Base-by-base conservation (phyloP, 805 yeast species). In the Suhomyces faveliae region DNA sequence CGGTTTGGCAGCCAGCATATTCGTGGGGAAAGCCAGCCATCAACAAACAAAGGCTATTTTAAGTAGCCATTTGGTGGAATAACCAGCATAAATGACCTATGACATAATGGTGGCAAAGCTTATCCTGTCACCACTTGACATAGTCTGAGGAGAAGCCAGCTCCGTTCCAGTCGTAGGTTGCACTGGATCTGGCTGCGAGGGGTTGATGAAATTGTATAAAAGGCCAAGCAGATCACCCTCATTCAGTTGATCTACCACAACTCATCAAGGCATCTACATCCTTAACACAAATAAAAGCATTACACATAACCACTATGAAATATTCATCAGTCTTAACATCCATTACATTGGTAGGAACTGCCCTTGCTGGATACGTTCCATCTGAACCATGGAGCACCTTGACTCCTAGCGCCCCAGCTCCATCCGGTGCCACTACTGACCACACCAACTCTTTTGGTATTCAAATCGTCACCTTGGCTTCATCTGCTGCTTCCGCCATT, bases 361-460 rank as follows among this genome's bases (percentile, higher is more conserved):
- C 83, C 27, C 45, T 75, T 44, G 85, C 86, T 44, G 88, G 88
- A 49, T 54, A 59, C 29, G 63, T 61, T 40, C 63, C 67, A 19
- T 44, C 58, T 4, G 57, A 57, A 19, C 56, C 62, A 15, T 68
- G 67, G 67, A 56, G 67, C 24, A 55, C 60, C 13, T 64, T 68
- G 50, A 67, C 70, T 29, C 71, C 73, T 20, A 45, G 61, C 25
- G 63, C 53, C 12, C 56, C 68, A 19, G 54, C 62, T 38, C 58
- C 61, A 9, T 47, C 56, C 9, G 59, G 59, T 38, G 70, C 70
- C 2, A 52, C 76, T 43, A 79, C 87, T 42, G 80, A 80, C 57
- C 79, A 78, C 75, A 50, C 78, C 37, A 64, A 70, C 42, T 62
- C 77, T 43, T 85, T 85, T 59, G 92, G 91, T 71, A 84, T 85